phyloP scores from a whole-genome alignment of 202 grass and related monocot genomes.

The Brachypodium distachyon region DNA sequence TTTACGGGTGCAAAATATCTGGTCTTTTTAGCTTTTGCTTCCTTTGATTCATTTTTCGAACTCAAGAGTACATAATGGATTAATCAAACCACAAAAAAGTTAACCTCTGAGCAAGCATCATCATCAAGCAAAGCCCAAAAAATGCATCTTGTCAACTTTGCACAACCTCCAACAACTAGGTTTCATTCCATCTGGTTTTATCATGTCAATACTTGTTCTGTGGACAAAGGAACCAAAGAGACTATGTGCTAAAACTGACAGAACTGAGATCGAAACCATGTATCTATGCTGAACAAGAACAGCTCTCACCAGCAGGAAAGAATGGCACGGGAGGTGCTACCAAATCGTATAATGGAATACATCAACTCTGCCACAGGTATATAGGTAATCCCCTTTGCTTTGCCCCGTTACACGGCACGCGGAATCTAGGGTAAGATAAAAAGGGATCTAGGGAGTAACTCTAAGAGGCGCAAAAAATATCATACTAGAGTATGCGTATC shows the following conservation, averaged over 20 bases:
- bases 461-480: slow-evolving; percentile 13
- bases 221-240: not conserved
- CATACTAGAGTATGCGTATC: slow-evolving; percentile 20
- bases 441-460: slow-evolving; percentile 17
- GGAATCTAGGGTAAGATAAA: slow-evolving; percentile 17
- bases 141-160: no score
- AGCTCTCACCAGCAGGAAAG: slow-evolving; percentile 8
- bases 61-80: no score
- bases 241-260: not conserved
- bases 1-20: no score
- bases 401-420: not conserved
- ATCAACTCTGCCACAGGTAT: slow-evolving; percentile 18
- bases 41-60: not conserved
- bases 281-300: slow-evolving; percentile 15
- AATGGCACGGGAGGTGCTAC: slow-evolving; percentile 15
- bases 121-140: no score
- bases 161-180: no score
- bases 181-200: no score
- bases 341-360: slow-evolving; percentile 19
- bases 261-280: not conserved
- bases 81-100: no score
- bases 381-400: slow-evolving; percentile 18
- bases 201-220: not conserved
- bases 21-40: not conserved
- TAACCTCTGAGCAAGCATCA: no score